Evolutionary conservation across 192 early-diverging fungal species (phyloP).

Genomic region (Entomortierella lignicola): DNA sequence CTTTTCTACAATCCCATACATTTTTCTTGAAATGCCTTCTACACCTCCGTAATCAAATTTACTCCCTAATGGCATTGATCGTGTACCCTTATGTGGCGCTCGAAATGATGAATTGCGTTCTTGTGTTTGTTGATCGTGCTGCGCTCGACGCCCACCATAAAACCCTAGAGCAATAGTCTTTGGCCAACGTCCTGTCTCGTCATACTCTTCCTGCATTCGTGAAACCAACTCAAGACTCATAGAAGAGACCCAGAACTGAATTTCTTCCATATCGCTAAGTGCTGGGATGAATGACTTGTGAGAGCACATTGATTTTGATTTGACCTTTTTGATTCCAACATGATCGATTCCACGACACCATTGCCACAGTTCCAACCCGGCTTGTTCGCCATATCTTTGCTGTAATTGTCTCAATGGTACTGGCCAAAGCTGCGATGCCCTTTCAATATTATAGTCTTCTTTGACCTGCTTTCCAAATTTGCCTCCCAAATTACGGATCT

Average conservation of each 20-base stretch:
- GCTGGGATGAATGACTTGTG: constrained; percentile 54
- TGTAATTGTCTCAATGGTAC: constrained; percentile 41
- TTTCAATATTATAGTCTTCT: constrained; percentile 65
- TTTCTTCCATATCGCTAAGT: constrained; percentile 35
- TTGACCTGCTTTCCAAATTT: constrained; percentile 83
- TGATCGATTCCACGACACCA: constrained; percentile 53
- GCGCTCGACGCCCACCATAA: constrained; percentile 19
- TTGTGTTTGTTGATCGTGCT: not conserved
- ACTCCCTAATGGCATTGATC: constrained; percentile 44
- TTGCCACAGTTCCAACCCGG: constrained; percentile 51
- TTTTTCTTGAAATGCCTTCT: constrained; percentile 35
- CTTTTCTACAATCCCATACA: constrained; percentile 27
- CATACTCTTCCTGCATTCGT: constrained; percentile 39
- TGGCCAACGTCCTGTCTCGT: constrained; percentile 47
- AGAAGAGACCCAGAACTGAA: constrained; percentile 46
- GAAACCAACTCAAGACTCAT: constrained; percentile 37
- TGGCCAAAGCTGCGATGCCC: constrained; percentile 55
- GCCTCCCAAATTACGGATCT: constrained; percentile 90
- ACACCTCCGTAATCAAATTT: constrained; percentile 50
- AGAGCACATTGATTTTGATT: constrained; percentile 53
- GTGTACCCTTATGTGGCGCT: constrained; percentile 21
- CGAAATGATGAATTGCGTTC: constrained; percentile 18
- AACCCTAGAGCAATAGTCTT: constrained; percentile 42
- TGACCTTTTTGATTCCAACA: constrained; percentile 42
- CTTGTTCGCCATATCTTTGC: constrained; percentile 41